Evolutionary conservation across 2,329 filamentous ascomycete genomes (phyloP), one percentile per base, ranked within the genome.

Genomic region (Beauveria bassiana): DNA sequence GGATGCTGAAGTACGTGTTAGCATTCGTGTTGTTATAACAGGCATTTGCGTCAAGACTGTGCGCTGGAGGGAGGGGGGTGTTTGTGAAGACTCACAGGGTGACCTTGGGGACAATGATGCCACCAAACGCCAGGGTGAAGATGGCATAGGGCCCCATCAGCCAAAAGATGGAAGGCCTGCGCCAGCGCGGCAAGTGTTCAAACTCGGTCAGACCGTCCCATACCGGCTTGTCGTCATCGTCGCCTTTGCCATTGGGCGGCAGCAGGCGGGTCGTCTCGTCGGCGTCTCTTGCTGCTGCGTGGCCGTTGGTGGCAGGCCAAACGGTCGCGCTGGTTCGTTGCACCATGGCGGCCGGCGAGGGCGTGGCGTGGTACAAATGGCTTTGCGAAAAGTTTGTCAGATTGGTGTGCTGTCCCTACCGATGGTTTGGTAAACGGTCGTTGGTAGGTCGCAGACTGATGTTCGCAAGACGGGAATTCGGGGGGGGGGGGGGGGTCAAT

Each of bases 71-170:
- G 8, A 3, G 12, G 4, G 22, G 26, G 16, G 2, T 22, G 14
- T 5, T 28, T 24, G 14, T 46, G 47, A 8, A 26, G 14, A 68
- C 81, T 72, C 74, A 85, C 74, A 97, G 77, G 70, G 96, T 96
- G 64, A 96, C 80, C 72, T 89, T 95, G 10, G 93, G 93, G 9
- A 97, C 90, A 8, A 95, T 79, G 7, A 90, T 84, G 61, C 91
- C 91, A 38, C 93, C 95, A 73, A 95, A 93, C 0, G 93, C 92
- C 59, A 96, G 78, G 0, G 91, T 91, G 70, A 91, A 93, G 50
- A 96, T 74, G 61, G 89, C 80, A 73, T 93, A 95, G 0, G 92
- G 90, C 0, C 83, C 85, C 8, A 98, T 73, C 5, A 98, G 80
- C 90, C 92, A 98, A 73, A 81, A 90, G 58, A 96, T 84, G 52